These are phyloP conservation scores for Clonostachys rosea DNA, from an alignment of 2,329 filamentous ascomycete genomes.

Conservation along the genomic window DNA sequence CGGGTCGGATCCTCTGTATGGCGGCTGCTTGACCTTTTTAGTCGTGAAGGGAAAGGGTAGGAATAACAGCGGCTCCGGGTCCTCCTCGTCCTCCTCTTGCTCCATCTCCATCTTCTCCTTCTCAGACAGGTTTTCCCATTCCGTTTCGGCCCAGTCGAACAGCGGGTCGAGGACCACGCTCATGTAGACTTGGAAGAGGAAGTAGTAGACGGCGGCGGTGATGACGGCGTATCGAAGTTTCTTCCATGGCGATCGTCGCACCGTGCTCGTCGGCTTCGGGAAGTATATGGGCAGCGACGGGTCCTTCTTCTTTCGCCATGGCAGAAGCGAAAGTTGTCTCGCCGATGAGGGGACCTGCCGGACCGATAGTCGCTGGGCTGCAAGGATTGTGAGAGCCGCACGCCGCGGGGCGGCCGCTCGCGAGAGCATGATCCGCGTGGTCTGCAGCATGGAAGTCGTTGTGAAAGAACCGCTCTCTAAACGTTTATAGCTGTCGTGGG, in stretches of 20 bases:
- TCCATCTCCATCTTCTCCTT: conserved; percentile 35
- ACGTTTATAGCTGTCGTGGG: too few species aligned
- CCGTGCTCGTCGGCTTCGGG: conserved; percentile 3
- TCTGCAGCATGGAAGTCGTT: too few species aligned
- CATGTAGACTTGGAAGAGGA: conserved; percentile 37
- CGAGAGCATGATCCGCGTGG: conserved; percentile 3
- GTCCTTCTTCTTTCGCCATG: conserved; percentile 17
- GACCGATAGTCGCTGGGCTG: conserved; percentile 11
- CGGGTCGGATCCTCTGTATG: conserved; percentile 53
- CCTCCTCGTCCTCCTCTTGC: conserved; percentile 34
- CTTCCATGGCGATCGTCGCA: background rate
- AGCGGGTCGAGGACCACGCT: conserved; percentile 41
- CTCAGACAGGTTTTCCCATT: conserved; percentile 33
- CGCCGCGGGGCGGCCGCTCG: conserved; percentile 12
- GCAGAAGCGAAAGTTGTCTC: conserved; percentile 24
- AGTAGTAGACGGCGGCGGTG: conserved; percentile 22
- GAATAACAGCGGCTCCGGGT: conserved; percentile 43
- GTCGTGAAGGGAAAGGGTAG: conserved; percentile 60
- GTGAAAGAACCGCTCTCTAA: too few species aligned
- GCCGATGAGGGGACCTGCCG: conserved; percentile 10
- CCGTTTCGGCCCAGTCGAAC: conserved; percentile 31
- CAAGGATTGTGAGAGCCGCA: conserved; percentile 7
- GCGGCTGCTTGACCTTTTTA: conserved; percentile 36
- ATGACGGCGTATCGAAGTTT: conserved; percentile 12
- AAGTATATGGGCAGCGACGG: conserved; percentile 25